A percentile compares a stretch with the other conserved stretches of the same genome.
These are phyloP conservation scores for Lodderomyces jiufengensis DNA, from an alignment of 1,139 yeast species.

Conservation along the genomic window DNA sequence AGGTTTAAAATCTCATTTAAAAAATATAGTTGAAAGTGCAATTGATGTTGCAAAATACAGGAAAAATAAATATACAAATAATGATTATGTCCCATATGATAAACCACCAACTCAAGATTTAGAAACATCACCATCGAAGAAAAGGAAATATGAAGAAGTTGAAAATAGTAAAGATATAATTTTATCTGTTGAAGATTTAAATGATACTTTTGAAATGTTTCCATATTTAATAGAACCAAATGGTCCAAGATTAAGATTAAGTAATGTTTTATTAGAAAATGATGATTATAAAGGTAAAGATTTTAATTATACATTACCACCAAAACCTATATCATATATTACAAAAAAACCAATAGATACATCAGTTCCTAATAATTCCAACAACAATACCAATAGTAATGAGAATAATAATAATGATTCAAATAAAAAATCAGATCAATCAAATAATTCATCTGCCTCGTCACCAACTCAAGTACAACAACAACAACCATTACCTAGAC, in stretches of 20 bases:
- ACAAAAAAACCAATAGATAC: conserved; percentile 5
- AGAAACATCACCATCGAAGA: conserved; percentile 15
- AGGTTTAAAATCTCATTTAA: conserved; percentile 78
- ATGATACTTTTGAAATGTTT: conserved; percentile 57
- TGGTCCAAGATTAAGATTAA: conserved; percentile 54
- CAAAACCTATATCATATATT: conserved; percentile 13
- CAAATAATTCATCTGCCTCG: not conserved
- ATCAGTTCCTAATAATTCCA: not conserved
- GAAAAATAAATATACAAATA: conserved; percentile 49
- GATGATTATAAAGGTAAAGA: conserved; percentile 44
- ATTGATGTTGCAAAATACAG: conserved; percentile 68
- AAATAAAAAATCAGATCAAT: not conserved
- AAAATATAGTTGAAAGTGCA: conserved; percentile 69
- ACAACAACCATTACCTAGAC: conserved; percentile 7
- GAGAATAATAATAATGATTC: not conserved
- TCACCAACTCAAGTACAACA: conserved; percentile 1
- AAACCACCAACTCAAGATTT: not conserved
- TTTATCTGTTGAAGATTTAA: conserved; percentile 62
- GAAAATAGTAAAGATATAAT: conserved; percentile 25
- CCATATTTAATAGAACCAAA: conserved; percentile 69
- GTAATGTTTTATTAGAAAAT: conserved; percentile 53
- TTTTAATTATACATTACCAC: conserved; percentile 44
- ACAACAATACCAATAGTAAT: not conserved
- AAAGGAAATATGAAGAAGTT: conserved; percentile 14
- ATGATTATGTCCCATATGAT: conserved; percentile 25